Base-by-base conservation (phyloP, 129 eudicot species). In the Smallanthus sonchifolius region DNA sequence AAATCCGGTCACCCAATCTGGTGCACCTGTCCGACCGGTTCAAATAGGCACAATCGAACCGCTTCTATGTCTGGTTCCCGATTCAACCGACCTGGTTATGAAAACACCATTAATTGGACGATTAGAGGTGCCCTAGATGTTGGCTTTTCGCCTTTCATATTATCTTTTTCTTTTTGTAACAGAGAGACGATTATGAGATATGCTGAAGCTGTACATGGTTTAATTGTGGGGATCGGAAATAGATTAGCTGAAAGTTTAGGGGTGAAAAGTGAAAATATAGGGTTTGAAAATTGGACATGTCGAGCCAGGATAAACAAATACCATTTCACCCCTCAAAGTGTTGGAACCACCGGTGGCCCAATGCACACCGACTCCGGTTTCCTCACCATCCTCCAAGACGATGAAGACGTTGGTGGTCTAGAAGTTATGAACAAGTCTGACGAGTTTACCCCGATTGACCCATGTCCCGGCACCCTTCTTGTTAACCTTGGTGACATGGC, bases 351-450 rank as follows among this genome's bases (percentile, higher is more conserved):
- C 2, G 96, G 98, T 40, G 90, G 84, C 13, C 90, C 86, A 49
- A 68, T 83, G 8, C 98, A 92, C 76, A 92, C 98, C 2, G 98
- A 92, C 69, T 84, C 96, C 2, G 89, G 98, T 32, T 87, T 92
- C 54, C 88, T 92, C 51, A 87, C 98, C 34, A 67, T 92, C 55
- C 87, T 92, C 63, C 98, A 92, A 57, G 98, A 92, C 20, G 98
- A 92, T 75, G 95, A 89, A 62, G 78, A 48, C 43, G 82, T 87
- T 67, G 92, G 96, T 42, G 98, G 98, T 10, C 88, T 92, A 16
- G 90, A 92, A 83, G 96, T 89, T 6, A 87, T 87, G 95, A 71
- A 76, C 74, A 68, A 49, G 42, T 84, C 84, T 1, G 92, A 89
- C 0, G 67, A 69, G 34, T 89, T 78, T 10, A 30, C 77, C 63